A percentile compares a stretch with the other conserved stretches of the same genome.
phyloP scores from a whole-genome alignment of 2,329 filamentous ascomycete species.

The Penicillium sp. region DNA sequence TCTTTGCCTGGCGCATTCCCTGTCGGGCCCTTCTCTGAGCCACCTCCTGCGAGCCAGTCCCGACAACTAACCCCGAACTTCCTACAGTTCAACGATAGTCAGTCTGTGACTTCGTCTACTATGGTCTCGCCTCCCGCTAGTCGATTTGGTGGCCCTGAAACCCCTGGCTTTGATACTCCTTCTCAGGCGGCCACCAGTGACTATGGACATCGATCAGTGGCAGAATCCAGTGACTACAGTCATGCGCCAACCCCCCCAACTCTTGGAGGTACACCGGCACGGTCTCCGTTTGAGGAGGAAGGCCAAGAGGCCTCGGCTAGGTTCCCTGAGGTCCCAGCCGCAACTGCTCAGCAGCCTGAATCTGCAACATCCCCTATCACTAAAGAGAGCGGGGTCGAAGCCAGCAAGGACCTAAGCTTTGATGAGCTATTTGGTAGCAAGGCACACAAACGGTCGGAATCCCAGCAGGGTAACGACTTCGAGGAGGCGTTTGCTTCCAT shows the following conservation, averaged over 20 bases:
- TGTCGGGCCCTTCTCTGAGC: constrained; percentile 27
- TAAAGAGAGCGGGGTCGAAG: constrained; percentile 23
- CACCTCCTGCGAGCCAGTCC: constrained; percentile 66
- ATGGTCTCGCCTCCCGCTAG: constrained; percentile 72
- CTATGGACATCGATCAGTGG: constrained; percentile 30
- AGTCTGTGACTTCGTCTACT: constrained; percentile 73
- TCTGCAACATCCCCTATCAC: constrained; percentile 47
- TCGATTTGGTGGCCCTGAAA: constrained; percentile 55
- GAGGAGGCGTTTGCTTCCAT: constrained; percentile 48
- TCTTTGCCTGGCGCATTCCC: constrained; percentile 26
- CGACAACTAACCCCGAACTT: constrained; percentile 75
- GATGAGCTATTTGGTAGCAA: constrained; percentile 47
- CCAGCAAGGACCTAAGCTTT: constrained; percentile 41
- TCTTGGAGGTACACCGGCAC: constrained; percentile 16
- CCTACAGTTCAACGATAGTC: constrained; percentile 65
- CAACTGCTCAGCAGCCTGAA: constrained; percentile 16
- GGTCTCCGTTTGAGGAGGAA: constrained; percentile 40
- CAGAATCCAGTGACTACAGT: constrained; percentile 25
- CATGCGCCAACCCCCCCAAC: constrained; percentile 12
- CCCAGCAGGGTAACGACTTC: constrained; percentile 48
- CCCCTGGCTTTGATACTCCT: constrained; percentile 46
- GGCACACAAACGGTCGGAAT: constrained; percentile 44
- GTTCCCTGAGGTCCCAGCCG: constrained; percentile 22
- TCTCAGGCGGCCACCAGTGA: constrained; percentile 38
- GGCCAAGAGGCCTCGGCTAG: constrained; percentile 20